These are phyloP conservation scores for Phytophthora tubulina DNA, from an alignment of 352 stramenopile genomes.

Conservation along the genomic window DNA sequence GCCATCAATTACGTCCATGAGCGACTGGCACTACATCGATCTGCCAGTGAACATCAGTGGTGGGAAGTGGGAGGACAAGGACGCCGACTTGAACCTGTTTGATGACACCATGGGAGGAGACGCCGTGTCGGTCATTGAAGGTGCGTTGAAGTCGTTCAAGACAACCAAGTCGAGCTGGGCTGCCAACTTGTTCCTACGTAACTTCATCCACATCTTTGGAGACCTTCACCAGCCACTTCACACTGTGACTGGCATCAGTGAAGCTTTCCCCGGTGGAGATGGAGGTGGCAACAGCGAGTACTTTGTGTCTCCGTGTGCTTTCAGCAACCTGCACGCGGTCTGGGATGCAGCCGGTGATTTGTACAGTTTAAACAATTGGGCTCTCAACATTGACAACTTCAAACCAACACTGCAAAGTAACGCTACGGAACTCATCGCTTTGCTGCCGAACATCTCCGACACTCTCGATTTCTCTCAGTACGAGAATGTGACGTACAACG, in stretches of 20 bases:
- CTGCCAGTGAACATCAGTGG: conserved; percentile 65
- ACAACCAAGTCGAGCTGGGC: conserved; percentile 67
- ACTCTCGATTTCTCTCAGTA: conserved; percentile 50
- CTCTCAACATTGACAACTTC: conserved; percentile 40
- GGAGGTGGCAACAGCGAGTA: conserved; percentile 67
- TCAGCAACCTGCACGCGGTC: conserved; percentile 68
- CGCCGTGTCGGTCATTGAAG: conserved; percentile 52
- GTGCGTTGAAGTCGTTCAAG: conserved; percentile 52
- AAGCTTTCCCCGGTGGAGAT: conserved; percentile 54
- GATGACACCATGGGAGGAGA: conserved; percentile 56
- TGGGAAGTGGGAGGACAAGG: conserved; percentile 35
- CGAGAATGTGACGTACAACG: conserved; percentile 42
- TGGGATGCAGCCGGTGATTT: conserved; percentile 66
- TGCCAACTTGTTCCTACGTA: conserved; percentile 60
- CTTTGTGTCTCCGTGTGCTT: conserved; percentile 55
- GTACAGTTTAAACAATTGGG: conserved; percentile 65
- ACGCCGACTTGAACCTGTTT: conserved; percentile 53
- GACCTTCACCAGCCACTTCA: conserved; percentile 73
- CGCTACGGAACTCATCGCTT: conserved; percentile 54
- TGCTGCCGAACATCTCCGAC: conserved; percentile 46
- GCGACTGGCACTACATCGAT: conserved; percentile 75
- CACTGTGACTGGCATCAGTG: conserved; percentile 50
- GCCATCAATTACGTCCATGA: conserved; percentile 58
- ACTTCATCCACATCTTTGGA: conserved; percentile 74
- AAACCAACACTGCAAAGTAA: conserved; percentile 40